Evolutionary conservation across 2,329 filamentous ascomycete species (phyloP).

Genomic region (Penicillium sp.): DNA sequence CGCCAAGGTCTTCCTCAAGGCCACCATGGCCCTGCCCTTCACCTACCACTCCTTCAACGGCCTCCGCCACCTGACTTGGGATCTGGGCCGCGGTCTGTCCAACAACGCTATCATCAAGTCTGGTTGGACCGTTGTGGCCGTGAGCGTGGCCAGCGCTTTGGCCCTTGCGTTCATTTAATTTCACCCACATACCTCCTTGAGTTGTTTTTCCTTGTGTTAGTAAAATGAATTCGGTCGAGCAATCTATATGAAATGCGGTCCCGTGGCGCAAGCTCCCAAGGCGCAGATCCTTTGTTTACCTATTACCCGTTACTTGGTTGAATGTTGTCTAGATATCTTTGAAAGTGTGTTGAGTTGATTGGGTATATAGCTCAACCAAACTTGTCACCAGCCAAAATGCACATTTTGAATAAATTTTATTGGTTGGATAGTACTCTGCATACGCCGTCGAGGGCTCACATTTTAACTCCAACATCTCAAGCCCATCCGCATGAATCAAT

Average conservation of each 20-base stretch:
- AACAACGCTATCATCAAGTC: constrained; percentile 67
- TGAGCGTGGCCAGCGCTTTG: constrained; percentile 55
- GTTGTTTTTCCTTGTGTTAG: constrained; percentile 31
- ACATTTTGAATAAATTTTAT: constrained; percentile 5
- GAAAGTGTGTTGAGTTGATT: not conserved
- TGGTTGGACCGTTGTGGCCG: constrained; percentile 64
- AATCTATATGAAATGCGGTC: constrained; percentile 25
- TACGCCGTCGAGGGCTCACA: constrained; percentile 1
- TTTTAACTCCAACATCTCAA: not conserved
- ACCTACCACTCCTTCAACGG: constrained; percentile 70
- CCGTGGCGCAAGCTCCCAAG: constrained; percentile 24
- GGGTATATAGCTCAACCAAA: not conserved
- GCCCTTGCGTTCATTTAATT: constrained; percentile 50
- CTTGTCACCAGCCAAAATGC: constrained; percentile 12
- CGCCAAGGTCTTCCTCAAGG: constrained; percentile 63
- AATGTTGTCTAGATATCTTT: not conserved
- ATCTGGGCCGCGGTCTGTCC: constrained; percentile 62
- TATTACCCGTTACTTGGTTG: constrained; percentile 1
- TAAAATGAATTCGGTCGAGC: constrained; percentile 31
- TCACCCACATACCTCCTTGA: constrained; percentile 35
- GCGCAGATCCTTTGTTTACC: constrained; percentile 16
- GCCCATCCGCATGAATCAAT: not conserved
- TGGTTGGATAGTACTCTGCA: not conserved
- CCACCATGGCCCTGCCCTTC: constrained; percentile 63
- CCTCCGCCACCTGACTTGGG: constrained; percentile 72